Evolutionary conservation across 225 moss, liverwort and hornwort species (phyloP), one percentile per base, ranked within the genome.

Genomic region (Asterella californica): DNA sequence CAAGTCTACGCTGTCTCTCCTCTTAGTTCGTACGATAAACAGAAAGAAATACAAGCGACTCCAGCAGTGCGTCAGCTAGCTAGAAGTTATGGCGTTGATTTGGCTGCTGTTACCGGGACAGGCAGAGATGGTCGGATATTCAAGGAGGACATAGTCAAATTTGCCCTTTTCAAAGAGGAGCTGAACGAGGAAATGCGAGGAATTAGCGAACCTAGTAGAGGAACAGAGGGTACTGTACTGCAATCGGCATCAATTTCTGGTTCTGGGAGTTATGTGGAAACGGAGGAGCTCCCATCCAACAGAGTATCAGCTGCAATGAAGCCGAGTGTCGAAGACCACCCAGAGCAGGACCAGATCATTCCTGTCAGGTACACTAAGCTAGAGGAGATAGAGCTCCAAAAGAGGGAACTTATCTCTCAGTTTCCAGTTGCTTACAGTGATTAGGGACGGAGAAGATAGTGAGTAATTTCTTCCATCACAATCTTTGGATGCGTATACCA

Each of bases 1-100:
- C 33, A 72, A 21, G 45, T 66, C 24, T 34, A 66, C 15, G 24
- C 79, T 9, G 34, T 22, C 27, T 60, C 62, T 37, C 33, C 80
- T 45, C 8, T 53, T 57, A 68, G 10, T 57, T 59, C 77, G 60
- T 54, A 25, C 50, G 72, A 79, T 66, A 82, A 36, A 12, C 29
- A 71, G 22, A 81, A 83, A 71, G 33, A 79, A 8, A 78, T 85
- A 55, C 86, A 88, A 22, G 85, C 95, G 70, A 90, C 91, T 45
- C 99, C 99, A 63, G 91, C 92, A 65, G 91, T 95, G 48, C 92
- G 99, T 6, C 81, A 86, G 68, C 81, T 99, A 70, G 95, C 99
- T 6, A 95, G 87, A 77, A 83, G 81, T 27, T 90, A 90, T 42
- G 95, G 92, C 11, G 73, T 99, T 63, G 81, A 89, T 75, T 76